Evolutionary conservation across 2,329 filamentous ascomycete species (phyloP).

Genomic region (Xylaria multiplex): DNA sequence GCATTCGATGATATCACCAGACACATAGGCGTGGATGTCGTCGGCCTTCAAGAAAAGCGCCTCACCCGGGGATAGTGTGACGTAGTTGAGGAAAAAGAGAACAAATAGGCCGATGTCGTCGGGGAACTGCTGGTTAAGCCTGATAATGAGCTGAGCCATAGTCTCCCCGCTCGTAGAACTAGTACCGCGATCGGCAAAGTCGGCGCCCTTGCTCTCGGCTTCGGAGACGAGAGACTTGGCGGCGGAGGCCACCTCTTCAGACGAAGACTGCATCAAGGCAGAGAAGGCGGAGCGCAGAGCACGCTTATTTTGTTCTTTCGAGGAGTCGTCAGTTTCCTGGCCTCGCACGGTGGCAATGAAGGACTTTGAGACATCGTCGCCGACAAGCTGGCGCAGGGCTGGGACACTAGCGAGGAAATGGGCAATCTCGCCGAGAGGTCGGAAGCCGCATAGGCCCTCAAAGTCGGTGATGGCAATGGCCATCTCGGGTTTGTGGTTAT

Average conservation of each 20-base stretch:
- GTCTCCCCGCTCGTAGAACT: slow-evolving; percentile 74
- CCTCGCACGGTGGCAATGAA: slow-evolving; percentile 66
- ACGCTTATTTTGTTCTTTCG: slow-evolving; percentile 73
- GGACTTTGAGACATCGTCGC: slow-evolving; percentile 67
- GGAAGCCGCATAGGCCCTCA: slow-evolving; percentile 94
- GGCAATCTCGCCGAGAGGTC: slow-evolving; percentile 84
- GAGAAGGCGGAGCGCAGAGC: slow-evolving; percentile 80
- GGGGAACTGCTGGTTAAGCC: slow-evolving; percentile 86
- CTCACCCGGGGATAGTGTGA: slow-evolving; percentile 86
- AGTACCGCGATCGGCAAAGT: slow-evolving; percentile 80
- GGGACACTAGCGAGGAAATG: slow-evolving; percentile 75
- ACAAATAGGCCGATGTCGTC: slow-evolving; percentile 93
- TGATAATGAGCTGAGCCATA: slow-evolving; percentile 78
- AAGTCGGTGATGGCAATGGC: slow-evolving; percentile 97
- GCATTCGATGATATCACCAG: slow-evolving; percentile 96
- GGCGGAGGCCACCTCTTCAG: slow-evolving; percentile 71
- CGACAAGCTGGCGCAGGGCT: slow-evolving; percentile 73
- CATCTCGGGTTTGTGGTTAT: slow-evolving; percentile 99
- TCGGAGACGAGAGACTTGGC: slow-evolving; percentile 75
- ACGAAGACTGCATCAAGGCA: slow-evolving; percentile 80
- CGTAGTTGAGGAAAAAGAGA: slow-evolving; percentile 96
- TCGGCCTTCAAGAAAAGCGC: slow-evolving; percentile 96
- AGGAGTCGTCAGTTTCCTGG: slow-evolving; percentile 55
- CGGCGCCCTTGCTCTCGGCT: slow-evolving; percentile 72
- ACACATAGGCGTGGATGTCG: slow-evolving; percentile 95